Evolutionary conservation across 768 basidiomycete species (phyloP).

Genomic region (Mycena crocata): DNA sequence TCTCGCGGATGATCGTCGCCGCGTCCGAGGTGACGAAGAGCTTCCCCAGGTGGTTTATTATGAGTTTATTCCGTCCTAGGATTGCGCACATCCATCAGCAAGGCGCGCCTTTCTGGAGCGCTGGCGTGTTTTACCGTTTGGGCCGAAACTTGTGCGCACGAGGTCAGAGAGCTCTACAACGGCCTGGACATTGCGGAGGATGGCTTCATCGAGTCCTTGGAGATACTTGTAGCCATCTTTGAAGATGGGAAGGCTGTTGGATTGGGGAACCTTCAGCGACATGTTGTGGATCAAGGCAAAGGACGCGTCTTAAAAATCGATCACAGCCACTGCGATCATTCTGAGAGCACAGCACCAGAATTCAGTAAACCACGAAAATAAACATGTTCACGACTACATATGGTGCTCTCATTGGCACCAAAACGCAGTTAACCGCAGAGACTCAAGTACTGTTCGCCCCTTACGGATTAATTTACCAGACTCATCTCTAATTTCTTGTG

Average conservation of each 20-base stretch:
- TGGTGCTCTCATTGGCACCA: no score
- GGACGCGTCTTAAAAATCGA: slow-evolving; percentile 25
- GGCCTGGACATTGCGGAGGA: slow-evolving; percentile 95
- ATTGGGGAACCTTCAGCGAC: slow-evolving; percentile 95
- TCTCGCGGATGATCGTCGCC: slow-evolving; percentile 96
- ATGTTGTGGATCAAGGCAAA: slow-evolving; percentile 60
- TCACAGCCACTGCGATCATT: slow-evolving; percentile 6
- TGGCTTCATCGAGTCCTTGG: slow-evolving; percentile 95
- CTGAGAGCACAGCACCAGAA: no score
- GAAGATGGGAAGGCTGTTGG: slow-evolving; percentile 91
- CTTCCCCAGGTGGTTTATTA: slow-evolving; percentile 96
- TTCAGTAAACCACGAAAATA: no score
- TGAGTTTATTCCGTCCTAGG: slow-evolving; percentile 93
- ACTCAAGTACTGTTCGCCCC: no score
- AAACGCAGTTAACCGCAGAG: no score
- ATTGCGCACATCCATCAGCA: slow-evolving; percentile 10
- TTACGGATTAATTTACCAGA: no score
- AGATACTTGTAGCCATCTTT: slow-evolving; percentile 98
- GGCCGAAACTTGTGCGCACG: slow-evolving; percentile 95
- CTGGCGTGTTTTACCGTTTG: slow-evolving; percentile 68
- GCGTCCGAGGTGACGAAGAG: slow-evolving; percentile 99
- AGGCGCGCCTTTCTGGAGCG: slow-evolving; percentile 1
- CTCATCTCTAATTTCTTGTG: no score
- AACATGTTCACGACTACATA: no score
- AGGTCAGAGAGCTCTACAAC: slow-evolving; percentile 96